Percentiles rank a stretch among this genome's conserved stretches.
These are phyloP conservation scores for Flaveria brownii DNA, from an alignment of 129 eudicot species.

Conservation along the genomic window DNA sequence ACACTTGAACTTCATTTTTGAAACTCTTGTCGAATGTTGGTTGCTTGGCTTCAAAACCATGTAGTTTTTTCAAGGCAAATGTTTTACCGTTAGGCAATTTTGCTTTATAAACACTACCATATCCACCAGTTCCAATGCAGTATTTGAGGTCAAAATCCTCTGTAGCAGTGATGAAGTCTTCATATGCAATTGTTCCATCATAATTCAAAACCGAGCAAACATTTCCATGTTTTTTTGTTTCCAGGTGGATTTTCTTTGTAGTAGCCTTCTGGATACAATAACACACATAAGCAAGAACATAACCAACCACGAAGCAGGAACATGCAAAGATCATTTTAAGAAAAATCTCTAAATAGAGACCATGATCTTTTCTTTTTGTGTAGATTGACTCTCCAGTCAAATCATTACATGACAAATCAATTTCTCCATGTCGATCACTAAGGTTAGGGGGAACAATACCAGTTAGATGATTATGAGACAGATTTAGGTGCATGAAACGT, in stretches of 20 bases:
- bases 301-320: constrained; percentile 2
- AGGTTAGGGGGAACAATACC: neutral
- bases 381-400: neutral
- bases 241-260: neutral
- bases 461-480: neutral
- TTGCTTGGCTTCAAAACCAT: constrained; percentile 29
- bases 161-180: constrained; percentile 39
- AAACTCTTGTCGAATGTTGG: constrained; percentile 32
- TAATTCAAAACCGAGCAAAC: constrained; percentile 23
- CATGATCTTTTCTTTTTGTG: neutral
- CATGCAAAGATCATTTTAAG: neutral
- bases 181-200: constrained; percentile 38
- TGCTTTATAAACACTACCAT: constrained; percentile 41
- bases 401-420: neutral
- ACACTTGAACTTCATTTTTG: constrained; percentile 29
- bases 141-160: constrained; percentile 42
- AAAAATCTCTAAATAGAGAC: neutral
- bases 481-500: neutral
- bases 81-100: constrained; percentile 29
- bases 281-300: neutral
- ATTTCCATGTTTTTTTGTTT: constrained; percentile 26
- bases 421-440: neutral
- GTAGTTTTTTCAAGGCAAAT: constrained; percentile 44
- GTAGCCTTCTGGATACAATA: neutral
- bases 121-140: constrained; percentile 46